Evolutionary conservation across 768 basidiomycete species (phyloP), one percentile per base, ranked within the genome.

Genomic region (Suillus decipiens): DNA sequence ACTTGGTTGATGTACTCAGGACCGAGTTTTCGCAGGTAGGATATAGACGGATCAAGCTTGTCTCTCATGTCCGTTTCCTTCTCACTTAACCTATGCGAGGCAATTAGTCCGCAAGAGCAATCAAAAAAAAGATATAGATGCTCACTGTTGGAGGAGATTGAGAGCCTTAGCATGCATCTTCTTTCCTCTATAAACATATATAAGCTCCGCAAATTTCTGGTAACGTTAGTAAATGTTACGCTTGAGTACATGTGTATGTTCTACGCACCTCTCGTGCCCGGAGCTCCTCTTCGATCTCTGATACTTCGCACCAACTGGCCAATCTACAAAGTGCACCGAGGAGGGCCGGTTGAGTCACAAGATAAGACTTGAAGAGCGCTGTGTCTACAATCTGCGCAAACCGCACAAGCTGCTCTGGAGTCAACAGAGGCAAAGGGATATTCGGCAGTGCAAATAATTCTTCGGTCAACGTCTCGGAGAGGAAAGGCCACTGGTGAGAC

Each of bases 291-390:
- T 99, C 95, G 1, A 96, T 92, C 69, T 96, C 92, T 5, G 87
- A 87, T 1, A 99, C 95, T 71, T 98, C 97, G 75, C 96, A 99
- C 95, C 95, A 99, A 75, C 97, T 99, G 2, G 93, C 86, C 31
- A 96, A 79, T 48, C 96, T 84, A 75, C 96, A 99, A 58, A 98
- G 75, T 36, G 93, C 87, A 0, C 93, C 94, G 12, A 99, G 78
- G 62, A 99, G 77, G 14, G 82, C 84, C 0, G 96, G 94, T 50
- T 90, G 81, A 47, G 90, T 89, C 24, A 93, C 82, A 24, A 99
- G 78, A 74, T 96, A 97, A 3, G 90, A 88, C 76, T 97, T 96
- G 77, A 99, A 95, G 66, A 99, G 77, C 10, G 93, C 96, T 1
- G 97, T 98, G 70, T 99, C 94, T 31, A 98, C 91, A 39, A 99